A percentile compares a stretch with the other conserved stretches of the same genome.
phyloP scores from a whole-genome alignment of 2,329 filamentous ascomycete species.

The Westerdykella ornata region DNA sequence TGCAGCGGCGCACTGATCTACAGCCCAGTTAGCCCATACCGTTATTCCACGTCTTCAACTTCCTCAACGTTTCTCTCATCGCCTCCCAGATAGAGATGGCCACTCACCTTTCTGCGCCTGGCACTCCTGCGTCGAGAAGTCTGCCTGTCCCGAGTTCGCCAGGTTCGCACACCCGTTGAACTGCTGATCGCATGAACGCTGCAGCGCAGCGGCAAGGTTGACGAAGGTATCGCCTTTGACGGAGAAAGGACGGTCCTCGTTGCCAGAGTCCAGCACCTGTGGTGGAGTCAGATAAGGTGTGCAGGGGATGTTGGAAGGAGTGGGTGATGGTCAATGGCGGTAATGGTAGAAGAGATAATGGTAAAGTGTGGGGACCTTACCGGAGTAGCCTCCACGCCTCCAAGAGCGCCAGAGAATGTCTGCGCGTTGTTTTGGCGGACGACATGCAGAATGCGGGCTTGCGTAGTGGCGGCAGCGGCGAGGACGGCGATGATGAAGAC shows the following conservation, averaged over 20 bases:
- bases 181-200: constrained; percentile 14
- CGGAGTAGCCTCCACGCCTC: constrained; percentile 19
- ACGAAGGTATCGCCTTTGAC: constrained; percentile 13
- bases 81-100: neutral
- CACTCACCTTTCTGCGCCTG: constrained; percentile 18
- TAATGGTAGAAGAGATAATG: neutral
- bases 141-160: constrained; percentile 16
- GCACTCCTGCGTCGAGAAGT: constrained; percentile 15
- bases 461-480: constrained; percentile 12
- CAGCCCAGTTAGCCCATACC: neutral
- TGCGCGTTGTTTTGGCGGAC: constrained; percentile 15
- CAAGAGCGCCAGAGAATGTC: constrained; percentile 20
- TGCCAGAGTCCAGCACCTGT: constrained; percentile 8
- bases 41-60: too few relatives aligned
- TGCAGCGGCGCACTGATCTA: too few relatives aligned
- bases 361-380: constrained; percentile 1
- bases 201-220: constrained; percentile 11
- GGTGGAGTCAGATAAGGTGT: neutral
- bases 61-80: too few relatives aligned
- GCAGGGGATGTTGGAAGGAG: neutral
- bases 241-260: constrained; percentile 10
- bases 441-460: constrained; percentile 9
- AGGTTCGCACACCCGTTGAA: constrained; percentile 14
- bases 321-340: constrained; percentile 6
- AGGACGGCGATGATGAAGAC: constrained; percentile 13